Evolutionary conservation across 148 eudicot species (phyloP).

Genomic region (Camellia sinensis): DNA sequence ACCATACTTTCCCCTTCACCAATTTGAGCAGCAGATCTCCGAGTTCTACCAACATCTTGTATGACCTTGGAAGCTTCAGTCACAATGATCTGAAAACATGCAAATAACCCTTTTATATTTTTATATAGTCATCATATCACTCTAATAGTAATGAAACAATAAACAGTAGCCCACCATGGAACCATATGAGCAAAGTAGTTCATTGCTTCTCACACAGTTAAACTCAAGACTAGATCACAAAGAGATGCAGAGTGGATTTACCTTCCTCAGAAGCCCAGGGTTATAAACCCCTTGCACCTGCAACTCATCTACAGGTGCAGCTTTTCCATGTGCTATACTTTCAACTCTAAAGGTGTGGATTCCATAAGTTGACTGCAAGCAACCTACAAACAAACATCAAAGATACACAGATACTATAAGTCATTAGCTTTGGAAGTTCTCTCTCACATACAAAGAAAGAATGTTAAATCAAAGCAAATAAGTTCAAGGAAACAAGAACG

Average conservation of each 20-base stretch:
- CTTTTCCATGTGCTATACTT: slow-evolving; percentile 73
- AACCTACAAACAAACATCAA: slow-evolving; percentile 44
- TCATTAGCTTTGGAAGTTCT: background rate
- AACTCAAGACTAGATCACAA: background rate
- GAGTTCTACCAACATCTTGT: slow-evolving; percentile 43
- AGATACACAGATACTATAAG: background rate
- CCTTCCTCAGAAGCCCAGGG: slow-evolving; percentile 74
- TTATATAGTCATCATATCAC: background rate
- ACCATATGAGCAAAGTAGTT: background rate
- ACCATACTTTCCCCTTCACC: slow-evolving; percentile 32
- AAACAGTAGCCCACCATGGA: background rate
- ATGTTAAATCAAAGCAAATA: background rate
- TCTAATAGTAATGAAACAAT: background rate
- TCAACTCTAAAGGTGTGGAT: slow-evolving; percentile 73
- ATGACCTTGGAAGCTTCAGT: slow-evolving; percentile 74
- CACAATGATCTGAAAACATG: slow-evolving; percentile 48
- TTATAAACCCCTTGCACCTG: slow-evolving; percentile 73
- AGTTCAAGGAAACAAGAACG: background rate
- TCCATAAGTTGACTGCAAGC: slow-evolving; percentile 67
- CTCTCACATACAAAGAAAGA: background rate
- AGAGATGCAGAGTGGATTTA: slow-evolving; percentile 14
- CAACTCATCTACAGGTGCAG: slow-evolving; percentile 80
- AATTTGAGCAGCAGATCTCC: slow-evolving; percentile 28
- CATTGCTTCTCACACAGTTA: background rate
- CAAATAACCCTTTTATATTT: background rate